phyloP scores from a whole-genome alignment of 2,329 filamentous ascomycete genomes.

The Xylariaceae sp. region DNA sequence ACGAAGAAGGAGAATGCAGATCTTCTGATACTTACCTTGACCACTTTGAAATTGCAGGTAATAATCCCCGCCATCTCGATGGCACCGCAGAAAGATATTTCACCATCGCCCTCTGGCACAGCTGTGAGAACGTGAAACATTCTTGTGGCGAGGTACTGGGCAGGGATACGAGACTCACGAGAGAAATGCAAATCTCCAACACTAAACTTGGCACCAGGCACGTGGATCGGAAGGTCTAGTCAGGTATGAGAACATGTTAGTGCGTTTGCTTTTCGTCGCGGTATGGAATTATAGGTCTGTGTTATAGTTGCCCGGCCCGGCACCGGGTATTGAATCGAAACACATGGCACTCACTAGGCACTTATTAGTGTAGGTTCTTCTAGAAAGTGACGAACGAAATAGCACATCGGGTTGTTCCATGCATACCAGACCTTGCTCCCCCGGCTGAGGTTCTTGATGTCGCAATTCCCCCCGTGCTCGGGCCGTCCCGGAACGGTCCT shows the following conservation, averaged over 20 bases:
- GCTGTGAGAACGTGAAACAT: neutral
- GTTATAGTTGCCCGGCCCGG: too few relatives aligned
- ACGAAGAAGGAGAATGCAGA: too few relatives aligned
- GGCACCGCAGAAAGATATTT: slow-evolving; percentile 84
- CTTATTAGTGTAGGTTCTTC: too few relatives aligned
- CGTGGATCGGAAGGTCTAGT: slow-evolving; percentile 73
- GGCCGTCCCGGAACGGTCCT: slow-evolving; percentile 81
- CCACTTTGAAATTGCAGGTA: slow-evolving; percentile 83
- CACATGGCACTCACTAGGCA: too few relatives aligned
- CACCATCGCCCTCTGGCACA: slow-evolving; percentile 71
- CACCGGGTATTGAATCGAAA: too few relatives aligned
- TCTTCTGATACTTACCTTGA: slow-evolving; percentile 46
- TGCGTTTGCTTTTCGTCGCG: too few relatives aligned
- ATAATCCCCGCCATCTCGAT: slow-evolving; percentile 95
- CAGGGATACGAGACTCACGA: slow-evolving; percentile 39
- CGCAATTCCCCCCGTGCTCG: slow-evolving; percentile 87
- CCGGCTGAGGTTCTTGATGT: slow-evolving; percentile 82
- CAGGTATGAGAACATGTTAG: too few relatives aligned
- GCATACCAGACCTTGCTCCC: slow-evolving; percentile 67
- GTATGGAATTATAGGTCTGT: too few relatives aligned
- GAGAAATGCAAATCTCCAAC: slow-evolving; percentile 88
- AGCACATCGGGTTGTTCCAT: too few relatives aligned
- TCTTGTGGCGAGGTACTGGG: neutral
- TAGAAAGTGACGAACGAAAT: too few relatives aligned
- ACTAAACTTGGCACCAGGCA: slow-evolving; percentile 81